Percentiles rank a stretch among this genome's conserved stretches.
Conservation (phyloP, 345 rosid genomes). For the Populus ilicifolia region DNA sequence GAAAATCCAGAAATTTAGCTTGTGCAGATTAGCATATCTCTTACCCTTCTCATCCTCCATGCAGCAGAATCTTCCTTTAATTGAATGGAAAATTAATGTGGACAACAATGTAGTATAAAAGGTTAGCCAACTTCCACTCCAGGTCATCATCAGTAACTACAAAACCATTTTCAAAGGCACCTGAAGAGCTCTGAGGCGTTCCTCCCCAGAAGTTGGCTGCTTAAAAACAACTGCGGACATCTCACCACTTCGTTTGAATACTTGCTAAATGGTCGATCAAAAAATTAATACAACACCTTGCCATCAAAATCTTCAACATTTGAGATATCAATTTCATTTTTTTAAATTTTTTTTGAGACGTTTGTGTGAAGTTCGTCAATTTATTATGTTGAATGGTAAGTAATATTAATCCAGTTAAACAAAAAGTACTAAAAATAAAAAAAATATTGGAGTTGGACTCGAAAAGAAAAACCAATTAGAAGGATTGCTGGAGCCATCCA, state of each 20-base stretch:
- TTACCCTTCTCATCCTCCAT: background rate
- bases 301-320: background rate
- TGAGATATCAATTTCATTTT: background rate
- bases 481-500: conserved; percentile 70
- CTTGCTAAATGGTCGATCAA: conserved; percentile 28
- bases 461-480: background rate
- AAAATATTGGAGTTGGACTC: background rate
- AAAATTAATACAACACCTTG: background rate
- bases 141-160: background rate
- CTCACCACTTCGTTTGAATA: conserved; percentile 42
- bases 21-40: background rate
- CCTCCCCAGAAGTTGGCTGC: conserved; percentile 47
- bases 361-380: background rate
- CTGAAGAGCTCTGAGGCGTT: conserved; percentile 59
- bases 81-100: background rate
- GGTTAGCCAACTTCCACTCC: background rate
- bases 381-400: background rate
- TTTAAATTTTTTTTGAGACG: background rate
- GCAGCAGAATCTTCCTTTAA: background rate
- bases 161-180: conserved; percentile 20
- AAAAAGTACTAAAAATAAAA: background rate
- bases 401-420: background rate
- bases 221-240: conserved; percentile 57
- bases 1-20: background rate
- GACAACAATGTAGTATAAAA: background rate